Evolutionary conservation across 352 stramenopile genomes (phyloP), one percentile per base, ranked within the genome.

Genomic region (Phytophthora cactorum): DNA sequence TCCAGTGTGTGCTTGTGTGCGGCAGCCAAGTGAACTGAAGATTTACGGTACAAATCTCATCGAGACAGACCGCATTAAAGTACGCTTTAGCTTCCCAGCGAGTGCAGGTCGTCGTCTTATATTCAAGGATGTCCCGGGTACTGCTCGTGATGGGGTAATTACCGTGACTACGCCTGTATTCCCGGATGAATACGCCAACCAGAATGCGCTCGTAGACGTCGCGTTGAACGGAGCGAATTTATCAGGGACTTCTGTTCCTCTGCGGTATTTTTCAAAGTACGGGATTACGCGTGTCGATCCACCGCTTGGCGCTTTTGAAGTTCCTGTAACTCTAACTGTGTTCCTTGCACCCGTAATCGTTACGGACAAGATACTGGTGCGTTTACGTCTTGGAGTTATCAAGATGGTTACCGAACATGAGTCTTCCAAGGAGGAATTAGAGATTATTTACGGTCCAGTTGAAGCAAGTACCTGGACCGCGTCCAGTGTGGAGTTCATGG

Each of bases 11-110:
- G 75, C 81, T 6, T 82, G 72, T 49, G 77, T 91, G 14, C 72
- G 70, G 4, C 66, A 84, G 14, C 68, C 77, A 0, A 91, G 81
- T 60, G 59, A 79, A 10, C 64, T 95, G 7, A 63, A 51, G 6
- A 88, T 95, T 39, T 82, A 73, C 17, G 86, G 84, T 5, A 74
- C 74, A 1, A 88, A 91, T 36, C 56, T 95, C 14, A 91, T 95
- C 46, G 86, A 95, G 56, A 95, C 86, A 4, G 81, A 86, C 1
- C 76, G 72, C 2, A 90, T 95, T 52, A 90, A 90, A 66, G 78
- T 93, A 0, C 82, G 83, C 5, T 82, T 75, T 12, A 69, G 63
- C 15, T 75, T 75, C 39, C 45, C 68, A 68, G 45, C 59, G 14
- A 75, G 38, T 39, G 17, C 34, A 66, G 59, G 70, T 66, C 47